These are phyloP conservation scores for Oryza glumipatula DNA, from an alignment of 176 grass and related monocot species.

Conservation along the genomic window DNA sequence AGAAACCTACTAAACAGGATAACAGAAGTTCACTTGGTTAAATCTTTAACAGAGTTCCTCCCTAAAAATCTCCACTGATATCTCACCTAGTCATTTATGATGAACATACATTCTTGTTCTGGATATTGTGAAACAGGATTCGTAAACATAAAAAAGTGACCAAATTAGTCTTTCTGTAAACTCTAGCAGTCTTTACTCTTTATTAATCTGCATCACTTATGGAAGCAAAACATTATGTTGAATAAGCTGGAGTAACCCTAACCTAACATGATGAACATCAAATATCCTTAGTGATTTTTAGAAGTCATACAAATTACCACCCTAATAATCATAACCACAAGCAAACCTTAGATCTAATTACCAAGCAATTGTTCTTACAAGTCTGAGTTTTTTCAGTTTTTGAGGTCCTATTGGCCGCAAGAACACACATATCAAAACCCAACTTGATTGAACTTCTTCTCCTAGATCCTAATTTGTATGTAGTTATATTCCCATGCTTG, in stretches of 20 bases:
- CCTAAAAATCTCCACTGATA: constrained; percentile 14
- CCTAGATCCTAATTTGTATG: background rate
- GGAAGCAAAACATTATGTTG: background rate
- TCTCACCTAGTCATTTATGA: constrained; percentile 1
- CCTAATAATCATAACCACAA: background rate
- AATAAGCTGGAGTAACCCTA: constrained; percentile 4
- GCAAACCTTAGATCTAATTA: background rate
- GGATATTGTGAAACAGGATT: constrained; percentile 4
- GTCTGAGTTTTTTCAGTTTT: too few relatives aligned
- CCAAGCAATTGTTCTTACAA: background rate
- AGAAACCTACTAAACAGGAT: constrained; percentile 29
- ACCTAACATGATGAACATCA: constrained; percentile 26
- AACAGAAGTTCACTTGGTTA: background rate
- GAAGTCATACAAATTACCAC: background rate
- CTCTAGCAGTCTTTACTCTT: background rate
- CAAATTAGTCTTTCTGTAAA: constrained; percentile 3
- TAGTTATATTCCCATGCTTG: background rate
- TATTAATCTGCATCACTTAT: background rate
- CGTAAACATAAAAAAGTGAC: background rate
- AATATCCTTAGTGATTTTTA: background rate
- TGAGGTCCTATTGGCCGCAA: background rate
- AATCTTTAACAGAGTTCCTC: background rate
- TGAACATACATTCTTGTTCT: background rate
- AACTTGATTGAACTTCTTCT: background rate
- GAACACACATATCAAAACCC: background rate